Evolutionary conservation across 805 yeast species (phyloP).

Genomic region (Schizosaccharomyces japonicus): DNA sequence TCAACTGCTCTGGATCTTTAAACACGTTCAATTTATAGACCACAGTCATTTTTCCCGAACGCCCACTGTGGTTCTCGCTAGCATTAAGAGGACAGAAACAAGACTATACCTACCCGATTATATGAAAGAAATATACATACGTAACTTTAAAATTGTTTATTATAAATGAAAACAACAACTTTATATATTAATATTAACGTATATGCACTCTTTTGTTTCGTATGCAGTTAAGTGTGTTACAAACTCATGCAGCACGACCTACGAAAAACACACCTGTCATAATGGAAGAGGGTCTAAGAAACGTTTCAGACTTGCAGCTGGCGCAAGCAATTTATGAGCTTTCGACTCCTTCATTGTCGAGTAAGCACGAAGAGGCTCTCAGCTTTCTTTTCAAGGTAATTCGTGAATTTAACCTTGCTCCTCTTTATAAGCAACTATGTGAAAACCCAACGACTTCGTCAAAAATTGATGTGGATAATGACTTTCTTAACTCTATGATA

Average conservation of each 20-base stretch:
- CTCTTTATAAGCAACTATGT: conserved; percentile 49
- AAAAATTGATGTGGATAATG: conserved; percentile 35
- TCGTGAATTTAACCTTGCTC: conserved; percentile 43
- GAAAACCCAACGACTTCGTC: conserved; percentile 20
- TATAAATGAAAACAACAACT: too few species aligned
- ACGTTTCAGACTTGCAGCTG: conserved; percentile 56
- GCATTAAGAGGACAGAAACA: too few species aligned
- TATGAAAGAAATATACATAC: too few species aligned
- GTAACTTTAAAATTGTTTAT: too few species aligned
- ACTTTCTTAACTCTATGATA: conserved; percentile 27
- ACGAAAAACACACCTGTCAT: conserved; percentile 6
- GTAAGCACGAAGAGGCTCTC: conserved; percentile 21
- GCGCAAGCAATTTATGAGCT: conserved; percentile 60
- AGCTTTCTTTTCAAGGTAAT: conserved; percentile 30
- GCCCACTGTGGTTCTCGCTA: too few species aligned
- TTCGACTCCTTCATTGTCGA: conserved; percentile 19
- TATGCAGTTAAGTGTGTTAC: too few species aligned
- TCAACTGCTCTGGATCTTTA: conserved; percentile 14
- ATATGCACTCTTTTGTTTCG: too few species aligned
- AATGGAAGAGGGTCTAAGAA: conserved; percentile 1
- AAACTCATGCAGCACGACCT: background rate
- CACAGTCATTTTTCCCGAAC: too few species aligned
- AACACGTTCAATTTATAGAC: too few species aligned
- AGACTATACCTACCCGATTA: too few species aligned
- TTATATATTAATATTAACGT: too few species aligned